A percentile compares a stretch with the other conserved stretches of the same genome.
phyloP scores from a whole-genome alignment of 192 early-diverging fungal species.

The Geranomyces variabilis region DNA sequence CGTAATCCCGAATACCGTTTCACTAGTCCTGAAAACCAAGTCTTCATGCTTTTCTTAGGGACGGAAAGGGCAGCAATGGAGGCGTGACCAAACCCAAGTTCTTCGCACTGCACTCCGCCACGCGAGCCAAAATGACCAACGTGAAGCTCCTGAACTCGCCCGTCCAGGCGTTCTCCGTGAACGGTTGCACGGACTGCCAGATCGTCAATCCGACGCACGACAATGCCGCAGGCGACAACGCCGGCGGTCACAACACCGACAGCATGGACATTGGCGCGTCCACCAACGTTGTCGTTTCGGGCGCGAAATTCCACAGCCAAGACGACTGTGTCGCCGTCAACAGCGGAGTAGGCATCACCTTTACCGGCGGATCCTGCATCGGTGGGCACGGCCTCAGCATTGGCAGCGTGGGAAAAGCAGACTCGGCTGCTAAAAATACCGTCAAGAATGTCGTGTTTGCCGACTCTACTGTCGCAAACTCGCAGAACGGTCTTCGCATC shows the following conservation, averaged over 20 bases:
- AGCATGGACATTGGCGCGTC: constrained; percentile 16
- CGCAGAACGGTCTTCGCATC: constrained; percentile 47
- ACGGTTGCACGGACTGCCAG: constrained; percentile 33
- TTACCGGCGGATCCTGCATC: too few species aligned
- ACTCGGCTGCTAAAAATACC: too few species aligned
- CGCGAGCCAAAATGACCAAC: constrained; percentile 33
- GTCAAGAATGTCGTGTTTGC: constrained; percentile 41
- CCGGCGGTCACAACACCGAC: constrained; percentile 35
- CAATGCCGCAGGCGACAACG: constrained; percentile 35
- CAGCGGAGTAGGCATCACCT: too few species aligned
- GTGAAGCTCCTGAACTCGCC: constrained; percentile 39
- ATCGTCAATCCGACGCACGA: constrained; percentile 44
- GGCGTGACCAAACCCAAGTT: constrained; percentile 44
- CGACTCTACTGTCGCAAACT: constrained; percentile 32
- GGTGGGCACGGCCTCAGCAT: too few species aligned
- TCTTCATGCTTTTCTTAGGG: too few species aligned
- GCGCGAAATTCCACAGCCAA: too few species aligned
- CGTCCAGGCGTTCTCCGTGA: constrained; percentile 48
- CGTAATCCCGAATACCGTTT: too few species aligned
- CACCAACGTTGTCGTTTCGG: constrained; percentile 40
- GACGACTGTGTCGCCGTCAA: too few species aligned
- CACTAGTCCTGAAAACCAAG: too few species aligned
- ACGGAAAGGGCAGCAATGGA: constrained; percentile 50
- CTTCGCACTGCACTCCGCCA: constrained; percentile 14
- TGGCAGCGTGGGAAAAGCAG: too few species aligned